Conservation (phyloP, 2,329 filamentous ascomycete species). For the Penicillium sp. region DNA sequence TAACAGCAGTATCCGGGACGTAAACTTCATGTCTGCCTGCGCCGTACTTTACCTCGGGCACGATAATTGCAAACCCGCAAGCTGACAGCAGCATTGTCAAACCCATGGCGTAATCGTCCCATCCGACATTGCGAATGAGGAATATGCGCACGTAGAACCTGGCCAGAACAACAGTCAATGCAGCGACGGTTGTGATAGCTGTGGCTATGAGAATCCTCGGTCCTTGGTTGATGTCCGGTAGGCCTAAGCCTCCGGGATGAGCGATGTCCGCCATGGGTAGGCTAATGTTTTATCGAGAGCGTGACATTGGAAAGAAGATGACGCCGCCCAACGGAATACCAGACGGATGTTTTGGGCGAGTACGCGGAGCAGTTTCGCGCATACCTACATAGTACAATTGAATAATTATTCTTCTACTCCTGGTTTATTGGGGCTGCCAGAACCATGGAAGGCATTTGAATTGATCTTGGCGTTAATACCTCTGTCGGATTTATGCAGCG, state of each 20-base stretch:
- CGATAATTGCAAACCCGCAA: slow-evolving; percentile 40
- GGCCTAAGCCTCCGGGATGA: slow-evolving; percentile 8
- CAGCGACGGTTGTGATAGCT: slow-evolving; percentile 9
- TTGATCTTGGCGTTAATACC: not conserved
- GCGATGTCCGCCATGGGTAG: slow-evolving; percentile 7
- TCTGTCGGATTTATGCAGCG: not conserved
- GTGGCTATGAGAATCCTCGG: slow-evolving; percentile 14
- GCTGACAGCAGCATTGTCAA: slow-evolving; percentile 30
- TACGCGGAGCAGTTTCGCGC: too few species aligned
- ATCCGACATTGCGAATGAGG: slow-evolving; percentile 20
- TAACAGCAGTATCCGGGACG: slow-evolving; percentile 36
- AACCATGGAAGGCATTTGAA: not conserved
- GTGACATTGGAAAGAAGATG: not conserved
- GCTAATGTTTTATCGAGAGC: not conserved
- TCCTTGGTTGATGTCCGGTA: slow-evolving; percentile 13
- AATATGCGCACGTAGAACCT: slow-evolving; percentile 25
- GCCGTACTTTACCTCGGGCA: slow-evolving; percentile 43
- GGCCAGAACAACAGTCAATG: slow-evolving; percentile 15
- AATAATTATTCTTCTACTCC: too few species aligned
- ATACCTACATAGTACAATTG: too few species aligned
- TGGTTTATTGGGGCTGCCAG: not conserved
- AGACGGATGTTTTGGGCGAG: not conserved
- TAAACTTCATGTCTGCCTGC: slow-evolving; percentile 48
- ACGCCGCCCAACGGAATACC: not conserved
- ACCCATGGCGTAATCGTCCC: slow-evolving; percentile 22